Evolutionary conservation across 177 flowering plant genomes (phyloP).

Genomic region (Vitis hybrid): DNA sequence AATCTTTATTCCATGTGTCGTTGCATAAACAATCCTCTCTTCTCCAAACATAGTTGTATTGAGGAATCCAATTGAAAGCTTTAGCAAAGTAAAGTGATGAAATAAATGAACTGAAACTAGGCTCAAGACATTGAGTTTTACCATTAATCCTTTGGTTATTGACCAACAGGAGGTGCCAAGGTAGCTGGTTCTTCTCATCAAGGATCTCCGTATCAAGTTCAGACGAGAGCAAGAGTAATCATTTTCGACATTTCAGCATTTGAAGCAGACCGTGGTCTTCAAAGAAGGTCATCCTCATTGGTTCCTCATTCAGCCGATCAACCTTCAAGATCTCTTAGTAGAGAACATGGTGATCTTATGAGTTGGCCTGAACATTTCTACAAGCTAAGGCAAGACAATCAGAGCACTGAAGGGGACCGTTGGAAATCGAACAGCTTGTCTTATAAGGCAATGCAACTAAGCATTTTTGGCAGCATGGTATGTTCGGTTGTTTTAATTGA

Average conservation of each 20-base stretch:
- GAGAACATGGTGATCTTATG: constrained; percentile 72
- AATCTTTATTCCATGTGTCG: too few relatives aligned
- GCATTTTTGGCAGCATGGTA: constrained; percentile 84
- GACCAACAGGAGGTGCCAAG: constrained; percentile 34
- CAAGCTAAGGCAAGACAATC: constrained; percentile 31
- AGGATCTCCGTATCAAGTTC: constrained; percentile 56
- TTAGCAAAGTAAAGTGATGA: too few relatives aligned
- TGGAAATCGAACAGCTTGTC: constrained; percentile 43
- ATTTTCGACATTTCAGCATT: constrained; percentile 57
- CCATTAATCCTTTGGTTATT: background rate
- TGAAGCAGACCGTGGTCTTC: constrained; percentile 43
- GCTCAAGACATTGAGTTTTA: background rate
- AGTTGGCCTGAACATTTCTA: constrained; percentile 75
- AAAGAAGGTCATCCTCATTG: constrained; percentile 49
- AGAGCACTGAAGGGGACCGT: constrained; percentile 27
- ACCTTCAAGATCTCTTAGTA: constrained; percentile 35
- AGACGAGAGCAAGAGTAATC: constrained; percentile 78
- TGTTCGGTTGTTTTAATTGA: constrained; percentile 5
- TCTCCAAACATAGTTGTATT: too few relatives aligned
- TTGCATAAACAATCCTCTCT: too few relatives aligned
- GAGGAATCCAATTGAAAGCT: too few relatives aligned
- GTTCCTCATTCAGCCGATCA: constrained; percentile 48
- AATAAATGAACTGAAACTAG: too few relatives aligned
- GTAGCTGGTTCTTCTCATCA: constrained; percentile 55
- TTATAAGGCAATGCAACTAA: constrained; percentile 63